Percentiles rank a stretch among this genome's conserved stretches.
Conservation (phyloP, 2,329 filamentous ascomycete genomes). For the Calonectria montana region DNA sequence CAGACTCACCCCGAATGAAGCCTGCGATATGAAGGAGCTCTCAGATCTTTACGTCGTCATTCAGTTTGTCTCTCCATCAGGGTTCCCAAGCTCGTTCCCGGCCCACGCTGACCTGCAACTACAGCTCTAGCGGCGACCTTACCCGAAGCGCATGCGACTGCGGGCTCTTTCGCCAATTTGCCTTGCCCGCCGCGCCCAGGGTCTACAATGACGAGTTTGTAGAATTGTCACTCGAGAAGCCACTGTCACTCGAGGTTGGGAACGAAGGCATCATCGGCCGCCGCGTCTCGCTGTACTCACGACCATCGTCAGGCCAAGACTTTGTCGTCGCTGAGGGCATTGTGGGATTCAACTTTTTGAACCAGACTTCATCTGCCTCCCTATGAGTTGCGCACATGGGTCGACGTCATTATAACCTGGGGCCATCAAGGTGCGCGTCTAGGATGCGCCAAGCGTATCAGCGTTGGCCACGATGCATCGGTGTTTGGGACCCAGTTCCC, state of each 20-base stretch:
- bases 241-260: conserved; percentile 58
- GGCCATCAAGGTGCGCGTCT: conserved; percentile 33
- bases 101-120: conserved; percentile 14
- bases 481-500: not conserved
- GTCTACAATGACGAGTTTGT: conserved; percentile 35
- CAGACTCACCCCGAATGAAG: conserved; percentile 50
- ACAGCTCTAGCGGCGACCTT: conserved; percentile 56
- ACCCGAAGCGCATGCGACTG: conserved; percentile 54
- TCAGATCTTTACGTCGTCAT: conserved; percentile 53
- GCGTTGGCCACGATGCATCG: conserved; percentile 1
- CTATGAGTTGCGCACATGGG: not conserved
- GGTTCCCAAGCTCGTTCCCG: not conserved
- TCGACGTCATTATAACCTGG: not conserved
- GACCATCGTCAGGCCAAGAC: conserved; percentile 35
- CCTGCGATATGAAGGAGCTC: conserved; percentile 26
- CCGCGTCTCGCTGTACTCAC: conserved; percentile 55
- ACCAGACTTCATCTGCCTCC: conserved; percentile 22
- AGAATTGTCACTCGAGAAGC: conserved; percentile 50
- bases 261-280: conserved; percentile 61
- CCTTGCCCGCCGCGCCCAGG: conserved; percentile 37
- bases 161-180: conserved; percentile 55
- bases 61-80: conserved; percentile 50
- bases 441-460: not conserved
- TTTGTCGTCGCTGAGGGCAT: conserved; percentile 59
- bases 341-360: conserved; percentile 59